Evolutionary conservation across 2,329 filamentous ascomycete genomes (phyloP), one percentile per base, ranked within the genome.

Genomic region (Pseudogymnoascus sp.): DNA sequence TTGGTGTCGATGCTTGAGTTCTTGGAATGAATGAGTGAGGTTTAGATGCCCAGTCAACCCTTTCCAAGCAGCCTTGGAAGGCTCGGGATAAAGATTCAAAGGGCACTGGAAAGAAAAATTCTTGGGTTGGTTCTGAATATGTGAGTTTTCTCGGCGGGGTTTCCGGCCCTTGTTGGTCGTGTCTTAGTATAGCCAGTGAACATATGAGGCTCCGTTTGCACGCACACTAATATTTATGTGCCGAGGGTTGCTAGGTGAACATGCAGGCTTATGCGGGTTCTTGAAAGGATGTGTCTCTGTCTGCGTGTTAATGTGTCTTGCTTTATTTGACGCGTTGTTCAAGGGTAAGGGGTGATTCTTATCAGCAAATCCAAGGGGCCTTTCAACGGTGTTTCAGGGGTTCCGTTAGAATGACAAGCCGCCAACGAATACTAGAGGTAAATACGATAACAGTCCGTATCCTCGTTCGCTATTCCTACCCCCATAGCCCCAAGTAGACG

Each of bases 171-270:
- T 81, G 79, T 81, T 74, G 71, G 71, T 70, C 68, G 68, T 77
- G 76, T 79, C 78, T 79, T 76, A 67, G 78, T 77, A 68, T 69
- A 72, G 68, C 67, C 67, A 68, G 67, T 70, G 62, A 60, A 74
- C 72, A 75, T 72, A 66, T 68, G 68, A 71, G 72, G 77, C 79
- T 81, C 81, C 82, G 79, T 76, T 69, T 71, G 59, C 59, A 61
- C 19, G 35, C 23, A 38, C 59, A 38, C 59, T 15, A 42, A 38
- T 36, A 61, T 31, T 15, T 61, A 57, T 42, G 19, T 31, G 59
- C 38, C 35, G 59, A 61, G 59, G 59, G 38, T 26, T 61, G 59
- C 35, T 61, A 40, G 59, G 38, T 40, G 59, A 61, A 61, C 38
- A 61, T 38, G 59, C 59, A 69, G 66, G 69, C 69, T 75, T 74